Evolutionary conservation across 371 early-diverging fungal genomes (phyloP), one percentile per base, ranked within the genome.

Genomic region (Haplosporangium sp.): DNA sequence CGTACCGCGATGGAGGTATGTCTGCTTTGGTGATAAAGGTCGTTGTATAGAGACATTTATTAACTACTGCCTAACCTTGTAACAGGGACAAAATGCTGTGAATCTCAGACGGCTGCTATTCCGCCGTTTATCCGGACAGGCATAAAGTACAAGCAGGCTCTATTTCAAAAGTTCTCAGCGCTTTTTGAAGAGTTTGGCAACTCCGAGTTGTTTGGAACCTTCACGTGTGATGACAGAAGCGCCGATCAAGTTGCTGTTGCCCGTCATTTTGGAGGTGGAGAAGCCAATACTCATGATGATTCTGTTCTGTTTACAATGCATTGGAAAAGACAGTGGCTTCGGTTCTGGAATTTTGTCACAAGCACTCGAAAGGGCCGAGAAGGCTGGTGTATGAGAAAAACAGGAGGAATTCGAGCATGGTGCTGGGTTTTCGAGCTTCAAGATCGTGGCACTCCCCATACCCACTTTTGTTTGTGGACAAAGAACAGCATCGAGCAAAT

Each of bases 361-460:
- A 63, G 36, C 2, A 45, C 53, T 29, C 14, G 60, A 54, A 55
- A 63, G 55, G 63, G 55, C 45, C 65, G 46, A 13, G 51, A 29
- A 21, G 59, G 54, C 9, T 59, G 59, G 67, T 42, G 11, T 38
- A 14, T 7, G 21, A 51, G 46, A 42, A 12, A 16, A 45, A 41
- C 37, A 4, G 60, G 67, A 46, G 67, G 67, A 10, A 2, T 67
- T 37, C 21, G 29, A 59, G 67, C 59, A 6, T 67, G 54, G 55
- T 67, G 67, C n/a, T 67, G 67, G 67, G 67, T 67, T 1, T 59
- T 67, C 6, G 67, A 67, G 20, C 9, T 67, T 2, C 67, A 67
- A 12, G 60, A 54, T 46, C 59, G 55, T 2, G 67, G 67, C 0
- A 67, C 59, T 0, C 67, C 67, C 6, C 67, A 67, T 20, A 59